A percentile compares a stretch with the other conserved stretches of the same genome.
Conservation (phyloP, 2,329 filamentous ascomycete genomes). For the Madurella mycetomatis region DNA sequence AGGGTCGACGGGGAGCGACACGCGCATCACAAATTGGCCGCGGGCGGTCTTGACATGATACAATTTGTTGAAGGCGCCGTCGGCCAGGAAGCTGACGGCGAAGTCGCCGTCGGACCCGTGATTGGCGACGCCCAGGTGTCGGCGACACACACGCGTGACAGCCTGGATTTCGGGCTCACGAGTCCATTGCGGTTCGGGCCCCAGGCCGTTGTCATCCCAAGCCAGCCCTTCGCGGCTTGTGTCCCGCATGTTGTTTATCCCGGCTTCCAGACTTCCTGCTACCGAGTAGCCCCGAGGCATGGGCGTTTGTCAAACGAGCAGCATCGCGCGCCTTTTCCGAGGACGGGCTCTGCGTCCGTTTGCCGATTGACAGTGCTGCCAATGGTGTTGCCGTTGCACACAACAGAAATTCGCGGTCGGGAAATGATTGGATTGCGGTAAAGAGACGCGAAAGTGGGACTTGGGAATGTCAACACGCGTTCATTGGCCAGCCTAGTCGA, state of each 20-base stretch:
- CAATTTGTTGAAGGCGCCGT: constrained; percentile 31
- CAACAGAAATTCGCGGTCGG: neutral
- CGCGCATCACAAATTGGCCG: constrained; percentile 23
- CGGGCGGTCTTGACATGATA: constrained; percentile 24
- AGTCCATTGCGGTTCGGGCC: constrained; percentile 26
- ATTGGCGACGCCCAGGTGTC: constrained; percentile 21
- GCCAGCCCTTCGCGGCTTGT: constrained; percentile 22
- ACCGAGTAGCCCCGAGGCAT: neutral
- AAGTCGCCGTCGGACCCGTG: constrained; percentile 17
- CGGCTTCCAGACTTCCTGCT: neutral
- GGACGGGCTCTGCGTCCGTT: neutral
- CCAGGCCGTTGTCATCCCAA: constrained; percentile 24
- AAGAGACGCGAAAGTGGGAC: constrained; percentile 21
- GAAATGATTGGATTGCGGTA: constrained; percentile 18
- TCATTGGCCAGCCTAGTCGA: constrained; percentile 12
- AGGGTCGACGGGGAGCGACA: constrained; percentile 29
- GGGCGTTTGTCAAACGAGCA: constrained; percentile 1
- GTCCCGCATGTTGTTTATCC: constrained; percentile 14
- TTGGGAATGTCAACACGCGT: constrained; percentile 12
- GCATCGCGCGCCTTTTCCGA: constrained; percentile 2
- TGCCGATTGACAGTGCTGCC: neutral
- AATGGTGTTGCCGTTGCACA: neutral
- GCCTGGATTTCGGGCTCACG: constrained; percentile 26
- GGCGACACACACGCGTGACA: constrained; percentile 24
- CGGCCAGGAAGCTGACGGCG: constrained; percentile 24